Base-by-base conservation (phyloP, 164 flowering plant genomes). In the Tetracentron sinense region DNA sequence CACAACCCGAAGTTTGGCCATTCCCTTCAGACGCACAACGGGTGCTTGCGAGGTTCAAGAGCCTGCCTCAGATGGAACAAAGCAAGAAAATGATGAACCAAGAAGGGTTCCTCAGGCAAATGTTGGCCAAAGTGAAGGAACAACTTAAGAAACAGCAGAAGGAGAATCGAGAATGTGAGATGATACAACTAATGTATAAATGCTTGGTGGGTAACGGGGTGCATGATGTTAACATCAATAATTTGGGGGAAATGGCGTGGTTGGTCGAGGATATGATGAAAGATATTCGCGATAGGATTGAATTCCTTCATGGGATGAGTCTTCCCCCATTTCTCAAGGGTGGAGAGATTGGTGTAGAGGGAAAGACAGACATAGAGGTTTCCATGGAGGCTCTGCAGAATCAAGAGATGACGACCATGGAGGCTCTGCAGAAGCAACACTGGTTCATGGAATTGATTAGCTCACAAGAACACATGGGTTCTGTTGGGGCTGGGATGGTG, bases 61-160 rank as follows among this genome's bases (percentile, higher is more conserved):
- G 54, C 63, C 62, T 85, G 83, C 85, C 93, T 0, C 85, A 81
- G 71, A 74, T 79, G 81, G 91, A 87, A 44, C 86, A 87, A 44
- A 68, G 77, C 75, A 85, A 85, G 81, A 89, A 89, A 60, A 87
- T 83, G 90, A 75, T 85, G 72, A 81, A 80, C 66, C 89, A 83
- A 29, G 92, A 85, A 58, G 75, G 70, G 12, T 85, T 81, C 68
- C 69, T 89, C 3, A 52, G 78, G 55, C 82, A 81, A 6, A 62
- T 82, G 72, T 72, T 85, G 2, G 12, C 60, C 0, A 87, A 82
- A 54, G 71, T 80, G 23, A 68, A 49, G 21, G 88, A 83, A 14
- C 89, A 85, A 50, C 62, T 82, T 35, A 78, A 68, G 76, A 79
- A 70, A 68, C 69, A 63, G 33, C 26, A 66, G 10, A 85, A 63